Evolutionary conservation across 371 early-diverging fungal genomes (phyloP).

Genomic region (Catenaria anguillulae): DNA sequence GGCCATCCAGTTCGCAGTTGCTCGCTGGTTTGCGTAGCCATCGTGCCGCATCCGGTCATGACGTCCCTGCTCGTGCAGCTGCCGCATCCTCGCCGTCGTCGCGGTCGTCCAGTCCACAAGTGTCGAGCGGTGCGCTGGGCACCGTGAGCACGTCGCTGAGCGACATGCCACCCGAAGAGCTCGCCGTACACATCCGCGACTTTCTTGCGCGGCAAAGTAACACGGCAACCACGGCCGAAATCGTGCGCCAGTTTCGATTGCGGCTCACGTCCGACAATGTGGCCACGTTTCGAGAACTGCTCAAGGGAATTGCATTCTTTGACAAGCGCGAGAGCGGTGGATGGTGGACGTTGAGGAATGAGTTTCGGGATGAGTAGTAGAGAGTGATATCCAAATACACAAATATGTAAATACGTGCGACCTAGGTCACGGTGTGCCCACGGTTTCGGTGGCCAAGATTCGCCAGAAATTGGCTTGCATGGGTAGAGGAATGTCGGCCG

Average conservation of each 20-base stretch:
- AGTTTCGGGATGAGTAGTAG: conserved; percentile 20
- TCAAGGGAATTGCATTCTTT: conserved; percentile 43
- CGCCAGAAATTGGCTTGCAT: too few species aligned
- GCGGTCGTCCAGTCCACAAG: too few species aligned
- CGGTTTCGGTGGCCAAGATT: too few species aligned
- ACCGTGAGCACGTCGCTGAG: background rate
- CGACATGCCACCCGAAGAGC: background rate
- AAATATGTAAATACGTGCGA: too few species aligned
- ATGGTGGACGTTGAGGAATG: conserved; percentile 34
- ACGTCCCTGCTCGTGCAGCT: too few species aligned
- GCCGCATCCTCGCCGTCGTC: too few species aligned
- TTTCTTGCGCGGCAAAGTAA: conserved; percentile 30
- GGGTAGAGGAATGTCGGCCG: too few species aligned
- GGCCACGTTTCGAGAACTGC: conserved; percentile 44
- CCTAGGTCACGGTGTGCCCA: too few species aligned
- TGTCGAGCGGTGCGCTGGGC: too few species aligned
- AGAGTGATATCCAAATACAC: too few species aligned
- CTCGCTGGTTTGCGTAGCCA: too few species aligned
- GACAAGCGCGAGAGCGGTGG: conserved; percentile 19
- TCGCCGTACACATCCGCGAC: conserved; percentile 39
- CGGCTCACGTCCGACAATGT: conserved; percentile 32
- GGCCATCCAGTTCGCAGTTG: conserved; percentile 14
- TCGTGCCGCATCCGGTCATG: too few species aligned
- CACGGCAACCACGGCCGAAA: conserved; percentile 27
- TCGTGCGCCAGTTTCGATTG: conserved; percentile 32